Evolutionary conservation across 2,329 filamentous ascomycete genomes (phyloP).

Genomic region (Nothophoma quercina): DNA sequence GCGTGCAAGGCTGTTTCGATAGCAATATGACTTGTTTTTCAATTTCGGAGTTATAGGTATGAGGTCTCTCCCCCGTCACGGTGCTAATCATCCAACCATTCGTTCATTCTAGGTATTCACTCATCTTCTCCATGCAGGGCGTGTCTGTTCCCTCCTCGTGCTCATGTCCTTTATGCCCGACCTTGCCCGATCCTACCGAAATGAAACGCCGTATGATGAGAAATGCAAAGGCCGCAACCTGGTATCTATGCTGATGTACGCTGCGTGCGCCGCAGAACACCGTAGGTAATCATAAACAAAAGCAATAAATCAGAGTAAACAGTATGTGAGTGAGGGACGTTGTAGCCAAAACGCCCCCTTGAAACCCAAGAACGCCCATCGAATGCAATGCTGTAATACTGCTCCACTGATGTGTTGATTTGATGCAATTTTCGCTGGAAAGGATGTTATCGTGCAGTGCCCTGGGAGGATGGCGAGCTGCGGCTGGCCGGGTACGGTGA

Average conservation of each 20-base stretch:
- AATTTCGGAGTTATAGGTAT: constrained; percentile 10
- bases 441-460: constrained; percentile 29
- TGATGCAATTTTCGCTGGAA: background rate
- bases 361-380: constrained; percentile 27
- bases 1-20: background rate
- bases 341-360: constrained; percentile 25
- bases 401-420: constrained; percentile 21
- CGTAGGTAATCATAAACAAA: constrained; percentile 9
- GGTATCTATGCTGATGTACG: constrained; percentile 34
- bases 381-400: constrained; percentile 31
- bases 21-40: constrained; percentile 1
- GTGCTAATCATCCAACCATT: background rate
- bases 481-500: constrained; percentile 37
- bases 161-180: background rate
- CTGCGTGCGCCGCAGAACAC: constrained; percentile 22
- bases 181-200: constrained; percentile 5
- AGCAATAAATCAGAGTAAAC: constrained; percentile 12
- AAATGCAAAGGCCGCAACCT: constrained; percentile 19
- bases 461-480: constrained; percentile 43
- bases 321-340: constrained; percentile 19
- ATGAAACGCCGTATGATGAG: constrained; percentile 15
- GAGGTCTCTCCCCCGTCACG: background rate
- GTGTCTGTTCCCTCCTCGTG: background rate
- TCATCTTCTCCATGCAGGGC: constrained; percentile 12
- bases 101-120: constrained; percentile 14